A percentile compares a stretch with the other conserved stretches of the same genome.
These are phyloP conservation scores for Entamoeba histolytica DNA, from an alignment of 208 protist species.

Conservation along the genomic window DNA sequence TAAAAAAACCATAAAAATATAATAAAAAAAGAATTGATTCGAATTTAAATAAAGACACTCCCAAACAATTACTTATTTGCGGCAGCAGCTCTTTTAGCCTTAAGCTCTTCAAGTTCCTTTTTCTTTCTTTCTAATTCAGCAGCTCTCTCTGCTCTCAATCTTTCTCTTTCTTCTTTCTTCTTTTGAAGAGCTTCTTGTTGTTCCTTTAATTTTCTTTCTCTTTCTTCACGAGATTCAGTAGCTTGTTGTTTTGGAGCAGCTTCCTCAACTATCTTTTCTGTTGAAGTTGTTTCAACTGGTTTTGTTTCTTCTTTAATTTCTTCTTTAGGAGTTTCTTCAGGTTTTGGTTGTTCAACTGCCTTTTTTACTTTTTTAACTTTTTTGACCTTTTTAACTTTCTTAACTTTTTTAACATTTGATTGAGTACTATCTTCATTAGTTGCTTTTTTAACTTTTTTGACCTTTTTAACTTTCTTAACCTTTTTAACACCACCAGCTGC, in stretches of 20 bases:
- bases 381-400: neutral
- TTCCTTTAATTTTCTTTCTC: neutral
- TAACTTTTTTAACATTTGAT: neutral
- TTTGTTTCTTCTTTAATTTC: neutral
- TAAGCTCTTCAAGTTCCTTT: neutral
- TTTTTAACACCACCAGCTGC: neutral
- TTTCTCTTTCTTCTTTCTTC: neutral
- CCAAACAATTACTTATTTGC: no score
- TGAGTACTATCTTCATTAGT: neutral
- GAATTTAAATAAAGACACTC: no score
- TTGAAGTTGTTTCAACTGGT: neutral
- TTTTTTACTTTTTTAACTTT: neutral
- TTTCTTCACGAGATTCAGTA: neutral
- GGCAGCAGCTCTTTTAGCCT: neutral
- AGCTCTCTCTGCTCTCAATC: neutral
- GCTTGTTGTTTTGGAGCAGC: neutral
- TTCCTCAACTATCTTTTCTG: neutral
- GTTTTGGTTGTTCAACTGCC: neutral
- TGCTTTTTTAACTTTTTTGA: neutral
- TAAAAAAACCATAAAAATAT: no score
- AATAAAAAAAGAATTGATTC: no score
- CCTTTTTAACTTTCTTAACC: neutral
- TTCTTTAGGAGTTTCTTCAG: neutral
- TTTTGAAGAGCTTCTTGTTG: neutral
- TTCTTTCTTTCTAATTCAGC: neutral